phyloP scores from a whole-genome alignment of 2,329 filamentous ascomycete genomes.

The Calonectria pauciramosa region DNA sequence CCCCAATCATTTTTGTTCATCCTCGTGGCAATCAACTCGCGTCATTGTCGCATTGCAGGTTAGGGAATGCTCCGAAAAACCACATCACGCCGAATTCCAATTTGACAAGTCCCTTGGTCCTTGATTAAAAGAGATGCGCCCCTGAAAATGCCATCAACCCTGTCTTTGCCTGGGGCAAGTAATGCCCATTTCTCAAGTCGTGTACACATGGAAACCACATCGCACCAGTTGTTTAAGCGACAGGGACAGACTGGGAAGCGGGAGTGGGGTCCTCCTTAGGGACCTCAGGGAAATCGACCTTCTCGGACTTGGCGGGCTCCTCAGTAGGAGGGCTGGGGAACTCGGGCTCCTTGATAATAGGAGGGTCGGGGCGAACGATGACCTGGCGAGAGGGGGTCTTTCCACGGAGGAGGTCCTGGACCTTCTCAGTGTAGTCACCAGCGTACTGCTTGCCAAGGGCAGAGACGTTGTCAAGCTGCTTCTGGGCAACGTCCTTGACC shows the following conservation, averaged over 20 bases:
- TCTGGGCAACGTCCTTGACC: slow-evolving; percentile 71
- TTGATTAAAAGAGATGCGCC: slow-evolving; percentile 44
- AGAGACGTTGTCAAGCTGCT: slow-evolving; percentile 74
- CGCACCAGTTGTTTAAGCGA: slow-evolving; percentile 46
- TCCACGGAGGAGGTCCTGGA: slow-evolving; percentile 72
- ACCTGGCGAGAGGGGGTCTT: slow-evolving; percentile 59
- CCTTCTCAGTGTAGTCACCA: slow-evolving; percentile 77
- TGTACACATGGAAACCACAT: slow-evolving; percentile 44
- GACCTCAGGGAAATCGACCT: slow-evolving; percentile 39
- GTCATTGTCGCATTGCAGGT: slow-evolving; percentile 45
- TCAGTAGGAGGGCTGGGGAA: slow-evolving; percentile 55
- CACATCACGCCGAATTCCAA: slow-evolving; percentile 44
- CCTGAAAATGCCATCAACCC: slow-evolving; percentile 46
- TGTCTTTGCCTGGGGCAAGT: slow-evolving; percentile 43
- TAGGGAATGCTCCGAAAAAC: slow-evolving; percentile 45
- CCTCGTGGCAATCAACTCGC: slow-evolving; percentile 40
- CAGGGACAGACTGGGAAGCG: slow-evolving; percentile 45
- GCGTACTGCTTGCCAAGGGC: slow-evolving; percentile 77
- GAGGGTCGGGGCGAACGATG: slow-evolving; percentile 51
- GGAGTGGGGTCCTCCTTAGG: slow-evolving; percentile 37
- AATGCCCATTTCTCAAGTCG: slow-evolving; percentile 44
- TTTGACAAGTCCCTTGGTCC: slow-evolving; percentile 42
- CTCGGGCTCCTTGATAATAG: slow-evolving; percentile 47
- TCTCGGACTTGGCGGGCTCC: slow-evolving; percentile 48
- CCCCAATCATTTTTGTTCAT: slow-evolving; percentile 39